Percentiles rank a stretch among this genome's conserved stretches.
Evolutionary conservation across 2,329 filamentous ascomycete species (phyloP).

Genomic region (Apiospora saccharicola): DNA sequence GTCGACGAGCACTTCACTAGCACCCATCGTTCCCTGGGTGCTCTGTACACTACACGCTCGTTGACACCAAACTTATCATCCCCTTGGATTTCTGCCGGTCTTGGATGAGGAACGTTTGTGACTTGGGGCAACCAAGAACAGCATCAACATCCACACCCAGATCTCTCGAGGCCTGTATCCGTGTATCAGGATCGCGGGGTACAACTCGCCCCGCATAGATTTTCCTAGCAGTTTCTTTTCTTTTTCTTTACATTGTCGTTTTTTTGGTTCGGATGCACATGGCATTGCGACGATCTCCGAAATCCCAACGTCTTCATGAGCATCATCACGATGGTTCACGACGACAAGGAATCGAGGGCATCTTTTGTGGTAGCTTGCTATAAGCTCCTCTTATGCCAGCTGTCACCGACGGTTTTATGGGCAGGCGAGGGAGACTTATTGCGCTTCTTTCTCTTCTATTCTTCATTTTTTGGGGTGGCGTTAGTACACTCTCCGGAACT

Average conservation of each 20-base stretch:
- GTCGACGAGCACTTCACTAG: slow-evolving; percentile 35
- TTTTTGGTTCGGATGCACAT: slow-evolving; percentile 25
- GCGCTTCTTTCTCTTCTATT: slow-evolving; percentile 16
- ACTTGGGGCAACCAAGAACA: slow-evolving; percentile 28
- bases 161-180: slow-evolving; percentile 34
- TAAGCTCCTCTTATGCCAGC: not conserved
- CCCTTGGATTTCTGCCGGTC: slow-evolving; percentile 29
- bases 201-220: slow-evolving; percentile 37
- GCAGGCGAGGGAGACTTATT: slow-evolving; percentile 3
- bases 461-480: slow-evolving; percentile 10
- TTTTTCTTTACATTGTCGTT: slow-evolving; percentile 25
- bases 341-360: not conserved
- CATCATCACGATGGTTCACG: slow-evolving; percentile 24
- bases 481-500: slow-evolving; percentile 19
- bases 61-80: slow-evolving; percentile 35
- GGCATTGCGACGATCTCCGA: slow-evolving; percentile 26
- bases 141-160: slow-evolving; percentile 29
- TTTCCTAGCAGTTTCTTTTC: slow-evolving; percentile 30
- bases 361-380: not conserved
- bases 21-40: slow-evolving; percentile 36
- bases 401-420: not conserved
- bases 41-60: slow-evolving; percentile 43
- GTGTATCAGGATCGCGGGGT: slow-evolving; percentile 38
- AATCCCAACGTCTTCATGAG: slow-evolving; percentile 8
- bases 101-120: slow-evolving; percentile 30